A percentile compares a stretch with the other conserved stretches of the same genome.
Evolutionary conservation across 441 rosid species (phyloP).

Genomic region (Lepidium campestre): DNA sequence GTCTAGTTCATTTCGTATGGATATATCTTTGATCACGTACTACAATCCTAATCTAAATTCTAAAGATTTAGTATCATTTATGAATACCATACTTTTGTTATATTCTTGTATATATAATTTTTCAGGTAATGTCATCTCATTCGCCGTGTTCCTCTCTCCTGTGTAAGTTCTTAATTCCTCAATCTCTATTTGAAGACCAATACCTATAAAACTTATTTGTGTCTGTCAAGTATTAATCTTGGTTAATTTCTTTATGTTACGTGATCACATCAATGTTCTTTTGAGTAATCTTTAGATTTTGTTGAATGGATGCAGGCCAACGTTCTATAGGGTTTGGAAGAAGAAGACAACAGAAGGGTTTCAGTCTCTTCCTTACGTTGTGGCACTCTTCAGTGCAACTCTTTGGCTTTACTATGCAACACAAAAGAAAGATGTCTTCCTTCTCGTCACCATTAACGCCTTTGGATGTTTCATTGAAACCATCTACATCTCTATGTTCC

Average conservation of each 20-base stretch:
- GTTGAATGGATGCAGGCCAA: constrained; percentile 27
- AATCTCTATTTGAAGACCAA: background rate
- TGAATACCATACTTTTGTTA: background rate
- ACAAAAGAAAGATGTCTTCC: constrained; percentile 32
- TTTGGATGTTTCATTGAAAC: constrained; percentile 37
- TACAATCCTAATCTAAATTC: background rate
- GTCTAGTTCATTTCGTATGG: background rate
- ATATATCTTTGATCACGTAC: background rate
- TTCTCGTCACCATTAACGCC: constrained; percentile 34
- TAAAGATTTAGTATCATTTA: background rate
- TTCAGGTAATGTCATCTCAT: constrained; percentile 71
- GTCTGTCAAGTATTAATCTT: background rate
- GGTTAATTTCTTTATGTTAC: too few relatives aligned
- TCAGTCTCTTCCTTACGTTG: constrained; percentile 32
- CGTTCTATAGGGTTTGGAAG: constrained; percentile 33
- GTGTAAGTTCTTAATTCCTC: constrained; percentile 50
- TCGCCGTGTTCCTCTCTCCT: constrained; percentile 73
- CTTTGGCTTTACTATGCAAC: constrained; percentile 42
- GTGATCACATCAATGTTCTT: background rate
- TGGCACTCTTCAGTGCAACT: constrained; percentile 36
- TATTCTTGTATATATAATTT: constrained; percentile 1
- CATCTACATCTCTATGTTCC: constrained; percentile 31
- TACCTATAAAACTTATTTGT: background rate
- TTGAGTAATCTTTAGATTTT: background rate
- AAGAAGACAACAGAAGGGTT: constrained; percentile 40